Evolutionary conservation across 2,329 filamentous ascomycete genomes (phyloP).

Genomic region (Phyllosticta citriasiana): DNA sequence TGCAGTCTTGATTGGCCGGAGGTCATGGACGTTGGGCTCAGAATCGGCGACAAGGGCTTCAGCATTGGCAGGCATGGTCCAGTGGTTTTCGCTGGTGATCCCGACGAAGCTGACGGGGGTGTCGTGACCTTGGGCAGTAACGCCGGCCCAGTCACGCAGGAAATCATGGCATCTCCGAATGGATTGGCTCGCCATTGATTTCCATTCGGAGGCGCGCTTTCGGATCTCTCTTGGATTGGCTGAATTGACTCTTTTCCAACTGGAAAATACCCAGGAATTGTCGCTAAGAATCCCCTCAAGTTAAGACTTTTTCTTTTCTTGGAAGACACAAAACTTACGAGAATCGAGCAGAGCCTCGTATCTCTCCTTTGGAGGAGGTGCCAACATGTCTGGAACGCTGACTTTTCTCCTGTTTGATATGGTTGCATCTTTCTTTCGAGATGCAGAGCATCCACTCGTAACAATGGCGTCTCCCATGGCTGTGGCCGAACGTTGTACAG

Average conservation of each 20-base stretch:
- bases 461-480: slow-evolving; percentile 31
- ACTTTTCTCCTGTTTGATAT: slow-evolving; percentile 30
- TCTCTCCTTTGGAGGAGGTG: slow-evolving; percentile 25
- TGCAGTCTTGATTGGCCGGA: slow-evolving; percentile 21
- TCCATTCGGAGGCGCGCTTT: slow-evolving; percentile 22
- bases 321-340: slow-evolving; percentile 21
- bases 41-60: slow-evolving; percentile 22
- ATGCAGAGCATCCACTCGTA: slow-evolving; percentile 22
- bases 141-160: slow-evolving; percentile 28
- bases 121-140: slow-evolving; percentile 12
- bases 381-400: slow-evolving; percentile 30
- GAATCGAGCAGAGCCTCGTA: slow-evolving; percentile 30
- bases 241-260: slow-evolving; percentile 18
- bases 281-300: slow-evolving; percentile 18
- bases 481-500: slow-evolving; percentile 28
- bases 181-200: slow-evolving; percentile 26
- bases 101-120: background rate
- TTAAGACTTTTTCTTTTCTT: slow-evolving; percentile 12
- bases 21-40: slow-evolving; percentile 22
- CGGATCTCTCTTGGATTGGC: slow-evolving; percentile 28
- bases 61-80: background rate
- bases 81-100: background rate
- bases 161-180: slow-evolving; percentile 31
- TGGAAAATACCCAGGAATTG: slow-evolving; percentile 31
- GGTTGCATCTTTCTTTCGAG: slow-evolving; percentile 25